Evolutionary conservation across 768 basidiomycete genomes (phyloP), one percentile per base, ranked within the genome.

Genomic region (Xerocomus spinulosus): DNA sequence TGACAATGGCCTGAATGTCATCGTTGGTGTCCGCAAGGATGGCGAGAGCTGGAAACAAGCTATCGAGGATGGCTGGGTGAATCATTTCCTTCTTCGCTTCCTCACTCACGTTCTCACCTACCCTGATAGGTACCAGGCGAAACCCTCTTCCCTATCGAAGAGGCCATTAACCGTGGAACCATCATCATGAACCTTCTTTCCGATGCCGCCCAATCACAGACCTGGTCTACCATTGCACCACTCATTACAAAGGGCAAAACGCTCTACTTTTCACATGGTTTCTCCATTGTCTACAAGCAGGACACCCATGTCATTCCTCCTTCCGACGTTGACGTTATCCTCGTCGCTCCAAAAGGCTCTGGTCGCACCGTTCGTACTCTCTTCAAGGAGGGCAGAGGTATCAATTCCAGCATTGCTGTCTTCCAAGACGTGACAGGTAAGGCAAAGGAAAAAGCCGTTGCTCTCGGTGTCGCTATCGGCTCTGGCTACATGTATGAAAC

Each of bases 121-220:
- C 9, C 9, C 43, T 25, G 23, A 7, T 52, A 89, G 87, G 85
- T 97, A 20, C 94, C 95, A 34, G 95, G 94, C 56, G 85, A 97
- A 79, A 97, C 89, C 50, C 84, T 99, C 59, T 99, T 99, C 79
- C 79, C 94, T 60, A 98, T 99, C 59, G 91, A 98, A 60, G 94
- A 98, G 70, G 96, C 96, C 53, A 97, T 98, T 70, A 78, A 85
- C 58, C 81, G 78, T 55, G 96, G 96, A 36, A 96, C 95, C 18
- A 94, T 98, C 79, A 89, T 99, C 82, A 99, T 99, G 96, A 98
- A 99, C 81, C 78, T 99, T 45, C 83, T 99, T 57, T 98, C 95
- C 37, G 96, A 99, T 62, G 96, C 96, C 41, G 96, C 95, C n/a
- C 96, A 99, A 75, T 93, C 91, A 13, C 81, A 87, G 69, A 97